Conservation (phyloP, 306 rosid species). For the Amphicarpaea edgeworthii region DNA sequence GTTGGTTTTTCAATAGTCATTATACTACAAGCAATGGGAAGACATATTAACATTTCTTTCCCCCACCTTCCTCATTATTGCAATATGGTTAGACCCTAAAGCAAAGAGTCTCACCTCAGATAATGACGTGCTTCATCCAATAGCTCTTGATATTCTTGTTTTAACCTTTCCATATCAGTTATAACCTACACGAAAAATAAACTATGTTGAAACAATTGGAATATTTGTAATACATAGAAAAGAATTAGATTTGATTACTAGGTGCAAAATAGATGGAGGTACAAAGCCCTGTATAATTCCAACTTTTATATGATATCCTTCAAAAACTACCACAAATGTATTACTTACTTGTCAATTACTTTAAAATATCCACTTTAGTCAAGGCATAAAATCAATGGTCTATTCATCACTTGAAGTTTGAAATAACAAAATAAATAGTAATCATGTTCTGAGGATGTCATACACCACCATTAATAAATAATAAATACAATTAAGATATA, state of each 20-base stretch:
- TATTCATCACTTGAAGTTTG: conserved; percentile 2
- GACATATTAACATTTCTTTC: background rate
- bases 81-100: too few species aligned
- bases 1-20: too few species aligned
- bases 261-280: background rate
- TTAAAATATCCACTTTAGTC: conserved; percentile 22
- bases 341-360: background rate
- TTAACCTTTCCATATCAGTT: conserved; percentile 82
- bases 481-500: conserved; percentile 22
- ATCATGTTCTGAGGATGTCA: background rate
- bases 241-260: conserved; percentile 3
- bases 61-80: conserved; percentile 24
- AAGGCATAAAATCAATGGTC: conserved; percentile 27
- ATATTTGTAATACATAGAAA: background rate
- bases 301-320: conserved; percentile 29
- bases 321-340: conserved; percentile 10
- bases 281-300: background rate
- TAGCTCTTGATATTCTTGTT: conserved; percentile 73
- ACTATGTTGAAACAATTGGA: conserved; percentile 22
- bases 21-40: background rate
- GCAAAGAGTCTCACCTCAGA: conserved; percentile 66
- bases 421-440: conserved; percentile 20
- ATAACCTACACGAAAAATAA: conserved; percentile 70
- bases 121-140: conserved; percentile 62
- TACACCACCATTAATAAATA: conserved; percentile 14